Evolutionary conservation across 495 filamentous ascomycete genomes (phyloP).

Genomic region (Daldinia grandis): DNA sequence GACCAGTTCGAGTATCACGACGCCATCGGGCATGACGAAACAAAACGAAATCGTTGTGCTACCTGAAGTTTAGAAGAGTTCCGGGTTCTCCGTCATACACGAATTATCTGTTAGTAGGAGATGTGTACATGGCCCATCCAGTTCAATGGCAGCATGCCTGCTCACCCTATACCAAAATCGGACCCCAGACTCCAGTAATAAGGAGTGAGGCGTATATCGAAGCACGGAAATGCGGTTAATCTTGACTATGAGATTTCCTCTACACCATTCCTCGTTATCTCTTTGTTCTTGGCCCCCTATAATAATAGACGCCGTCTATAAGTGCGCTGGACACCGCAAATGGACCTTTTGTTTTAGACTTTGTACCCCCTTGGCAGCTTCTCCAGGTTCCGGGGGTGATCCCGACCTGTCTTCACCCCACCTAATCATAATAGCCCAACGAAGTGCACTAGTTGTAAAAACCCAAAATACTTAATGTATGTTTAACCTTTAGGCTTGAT

Average conservation of each 20-base stretch:
- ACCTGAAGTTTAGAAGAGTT: conserved; percentile 33
- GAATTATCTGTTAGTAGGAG: conserved; percentile 16
- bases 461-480: conserved; percentile 27
- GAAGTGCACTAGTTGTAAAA: conserved; percentile 18
- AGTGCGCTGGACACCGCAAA: conserved; percentile 4
- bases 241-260: background rate
- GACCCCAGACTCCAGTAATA: background rate
- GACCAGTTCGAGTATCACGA: conserved; percentile 37
- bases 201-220: background rate
- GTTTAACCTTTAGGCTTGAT: conserved; percentile 36
- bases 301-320: background rate
- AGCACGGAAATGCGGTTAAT: conserved; percentile 1
- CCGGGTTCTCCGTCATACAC: conserved; percentile 32
- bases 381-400: conserved; percentile 35
- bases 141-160: conserved; percentile 15
- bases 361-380: conserved; percentile 30
- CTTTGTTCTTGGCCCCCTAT: background rate
- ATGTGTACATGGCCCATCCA: conserved; percentile 14
- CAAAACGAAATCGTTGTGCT: conserved; percentile 42
- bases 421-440: conserved; percentile 33
- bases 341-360: conserved; percentile 22
- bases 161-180: background rate
- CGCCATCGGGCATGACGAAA: conserved; percentile 44
- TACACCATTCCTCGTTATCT: background rate
- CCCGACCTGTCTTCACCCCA: conserved; percentile 37